phyloP scores from a whole-genome alignment of 2,329 filamentous ascomycete genomes.

The Magnaporthiopsis poae region DNA sequence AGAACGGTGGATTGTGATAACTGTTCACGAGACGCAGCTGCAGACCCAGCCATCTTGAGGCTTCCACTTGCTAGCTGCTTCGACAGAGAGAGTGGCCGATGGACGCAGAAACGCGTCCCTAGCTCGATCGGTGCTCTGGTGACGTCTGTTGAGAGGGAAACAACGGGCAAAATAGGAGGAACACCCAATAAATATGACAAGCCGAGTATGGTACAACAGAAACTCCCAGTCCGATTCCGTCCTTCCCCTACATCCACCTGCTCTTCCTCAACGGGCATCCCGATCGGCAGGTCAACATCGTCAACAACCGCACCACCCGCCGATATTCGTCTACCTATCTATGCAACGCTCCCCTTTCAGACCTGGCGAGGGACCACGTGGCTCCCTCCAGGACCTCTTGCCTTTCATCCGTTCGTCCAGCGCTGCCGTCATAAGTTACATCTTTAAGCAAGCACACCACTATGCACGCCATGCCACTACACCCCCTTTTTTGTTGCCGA shows the following conservation, averaged over 20 bases:
- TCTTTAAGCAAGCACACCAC: not conserved
- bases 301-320: not conserved
- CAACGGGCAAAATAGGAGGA: too few species aligned
- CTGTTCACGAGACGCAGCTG: not conserved
- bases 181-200: too few species aligned
- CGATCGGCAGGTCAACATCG: not conserved
- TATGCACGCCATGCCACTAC: not conserved
- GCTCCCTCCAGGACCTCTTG: not conserved
- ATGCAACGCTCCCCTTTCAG: not conserved
- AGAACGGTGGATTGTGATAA: not conserved
- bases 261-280: too few species aligned
- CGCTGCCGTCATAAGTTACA: not conserved
- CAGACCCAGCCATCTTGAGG: too few species aligned
- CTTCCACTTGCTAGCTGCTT: not conserved
- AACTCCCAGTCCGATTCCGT: too few species aligned
- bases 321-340: not conserved
- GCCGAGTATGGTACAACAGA: too few species aligned
- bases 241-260: too few species aligned
- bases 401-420: not conserved
- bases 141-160: too few species aligned
- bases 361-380: not conserved
- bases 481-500: too few species aligned
- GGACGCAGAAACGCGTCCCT: too few species aligned
- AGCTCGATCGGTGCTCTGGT: too few species aligned
- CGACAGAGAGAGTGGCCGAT: too few species aligned